These are phyloP conservation scores for Blakeslea trispora DNA, from an alignment of 371 early-diverging fungal species.

Conservation along the genomic window DNA sequence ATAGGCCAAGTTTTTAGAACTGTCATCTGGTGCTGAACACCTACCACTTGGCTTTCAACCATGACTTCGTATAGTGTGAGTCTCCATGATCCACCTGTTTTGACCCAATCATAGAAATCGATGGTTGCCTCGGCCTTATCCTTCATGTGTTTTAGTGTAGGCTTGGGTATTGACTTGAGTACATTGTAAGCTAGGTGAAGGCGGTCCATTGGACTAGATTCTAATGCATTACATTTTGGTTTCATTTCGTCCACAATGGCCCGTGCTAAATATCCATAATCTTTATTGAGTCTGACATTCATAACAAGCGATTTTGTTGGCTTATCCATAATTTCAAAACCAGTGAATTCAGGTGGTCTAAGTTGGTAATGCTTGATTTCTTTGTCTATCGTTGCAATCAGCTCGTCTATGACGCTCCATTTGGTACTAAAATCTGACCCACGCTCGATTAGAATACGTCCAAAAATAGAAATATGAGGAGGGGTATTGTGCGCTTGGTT, in stretches of 20 bases:
- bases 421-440: constrained; percentile 26
- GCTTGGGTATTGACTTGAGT: constrained; percentile 23
- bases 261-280: constrained; percentile 18
- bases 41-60: constrained; percentile 35
- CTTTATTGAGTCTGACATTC: constrained; percentile 17
- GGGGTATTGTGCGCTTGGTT: constrained; percentile 36
- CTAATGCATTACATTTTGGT: constrained; percentile 16
- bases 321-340: constrained; percentile 30
- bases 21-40: constrained; percentile 32
- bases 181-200: constrained; percentile 36
- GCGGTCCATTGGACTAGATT: constrained; percentile 26
- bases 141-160: constrained; percentile 24
- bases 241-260: constrained; percentile 20
- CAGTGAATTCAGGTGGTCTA: constrained; percentile 26
- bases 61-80: constrained; percentile 34
- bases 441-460: constrained; percentile 26
- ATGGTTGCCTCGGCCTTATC: constrained; percentile 29
- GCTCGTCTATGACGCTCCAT: constrained; percentile 28
- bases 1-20: constrained; percentile 29
- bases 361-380: constrained; percentile 15
- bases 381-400: constrained; percentile 17
- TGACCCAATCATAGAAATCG: constrained; percentile 33
- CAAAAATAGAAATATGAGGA: constrained; percentile 28
- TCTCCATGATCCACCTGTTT: constrained; percentile 33
- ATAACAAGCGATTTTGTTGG: constrained; percentile 31